A percentile compares a stretch with the other conserved stretches of the same genome.
These are phyloP conservation scores for Starmera quercuum DNA, from an alignment of 805 yeast genomes.

Conservation along the genomic window DNA sequence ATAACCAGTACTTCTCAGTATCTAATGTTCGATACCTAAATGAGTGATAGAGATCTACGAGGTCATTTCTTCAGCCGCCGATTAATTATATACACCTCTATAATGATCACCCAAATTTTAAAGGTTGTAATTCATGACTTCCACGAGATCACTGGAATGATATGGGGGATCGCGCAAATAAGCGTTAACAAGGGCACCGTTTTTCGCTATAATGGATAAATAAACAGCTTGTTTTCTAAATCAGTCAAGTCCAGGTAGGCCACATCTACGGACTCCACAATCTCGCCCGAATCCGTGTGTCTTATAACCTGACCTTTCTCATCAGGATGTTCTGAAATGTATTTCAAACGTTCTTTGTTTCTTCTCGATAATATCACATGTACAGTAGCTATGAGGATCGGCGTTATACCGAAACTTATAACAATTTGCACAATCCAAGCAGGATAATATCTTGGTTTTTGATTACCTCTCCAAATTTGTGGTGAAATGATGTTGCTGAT, in stretches of 20 bases:
- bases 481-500: constrained; percentile 38
- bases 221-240: constrained; percentile 34
- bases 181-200: no score
- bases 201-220: constrained; percentile 39
- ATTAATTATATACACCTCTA: no score
- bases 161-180: no score
- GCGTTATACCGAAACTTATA: constrained; percentile 29
- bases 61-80: no score
- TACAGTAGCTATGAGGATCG: constrained; percentile 25
- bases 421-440: constrained; percentile 45
- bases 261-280: constrained; percentile 23
- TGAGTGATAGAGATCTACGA: no score
- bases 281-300: constrained; percentile 20
- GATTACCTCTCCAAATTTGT: constrained; percentile 33
- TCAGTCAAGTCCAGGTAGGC: constrained; percentile 40
- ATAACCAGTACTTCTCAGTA: no score
- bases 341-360: constrained; percentile 26
- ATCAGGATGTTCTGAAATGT: constrained; percentile 9
- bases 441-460: constrained; percentile 31
- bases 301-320: constrained; percentile 16
- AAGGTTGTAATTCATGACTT: no score
- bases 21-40: no score
- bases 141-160: no score
- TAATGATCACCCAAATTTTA: no score
- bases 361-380: constrained; percentile 29